Evolutionary conservation across 805 yeast genomes (phyloP).

Genomic region (Candida pseudofarinosa): DNA sequence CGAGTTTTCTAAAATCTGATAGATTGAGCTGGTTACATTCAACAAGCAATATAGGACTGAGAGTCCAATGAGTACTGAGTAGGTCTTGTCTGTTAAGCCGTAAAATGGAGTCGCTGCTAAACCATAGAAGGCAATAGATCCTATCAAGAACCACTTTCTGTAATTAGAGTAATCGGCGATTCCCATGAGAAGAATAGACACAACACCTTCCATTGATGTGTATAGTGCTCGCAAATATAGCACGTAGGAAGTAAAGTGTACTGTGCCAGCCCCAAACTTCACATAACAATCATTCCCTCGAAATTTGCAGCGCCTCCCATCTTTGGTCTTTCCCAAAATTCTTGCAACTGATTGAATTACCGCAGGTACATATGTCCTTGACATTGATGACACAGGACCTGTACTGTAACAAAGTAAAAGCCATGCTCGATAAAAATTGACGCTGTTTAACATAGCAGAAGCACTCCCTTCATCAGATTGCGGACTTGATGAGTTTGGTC

Average conservation of each 20-base stretch:
- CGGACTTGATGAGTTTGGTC: no score
- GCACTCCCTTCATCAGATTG: conserved; percentile 15
- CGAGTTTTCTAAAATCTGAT: conserved; percentile 37
- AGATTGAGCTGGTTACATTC: conserved; percentile 23
- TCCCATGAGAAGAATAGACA: conserved; percentile 34
- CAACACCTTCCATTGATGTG: conserved; percentile 35
- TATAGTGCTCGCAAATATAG: conserved; percentile 33
- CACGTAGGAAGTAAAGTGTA: conserved; percentile 33
- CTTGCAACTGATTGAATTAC: conserved; percentile 34
- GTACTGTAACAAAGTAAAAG: conserved; percentile 35
- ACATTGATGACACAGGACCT: conserved; percentile 41
- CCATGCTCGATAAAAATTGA: conserved; percentile 26
- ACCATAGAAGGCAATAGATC: conserved; percentile 29
- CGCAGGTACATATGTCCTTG: conserved; percentile 38
- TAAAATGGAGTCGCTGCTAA: conserved; percentile 33
- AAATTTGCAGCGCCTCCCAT: conserved; percentile 19
- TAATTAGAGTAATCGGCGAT: conserved; percentile 38
- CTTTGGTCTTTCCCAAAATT: conserved; percentile 22
- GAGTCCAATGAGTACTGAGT: conserved; percentile 17
- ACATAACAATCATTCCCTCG: conserved; percentile 38
- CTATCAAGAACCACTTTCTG: conserved; percentile 29
- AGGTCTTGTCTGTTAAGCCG: conserved; percentile 18
- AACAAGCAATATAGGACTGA: conserved; percentile 30
- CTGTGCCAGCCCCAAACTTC: conserved; percentile 27
- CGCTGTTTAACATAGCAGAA: background rate